These are phyloP conservation scores for Marchantia paleacea DNA, from an alignment of 225 moss, liverwort and hornwort genomes.

Conservation along the genomic window DNA sequence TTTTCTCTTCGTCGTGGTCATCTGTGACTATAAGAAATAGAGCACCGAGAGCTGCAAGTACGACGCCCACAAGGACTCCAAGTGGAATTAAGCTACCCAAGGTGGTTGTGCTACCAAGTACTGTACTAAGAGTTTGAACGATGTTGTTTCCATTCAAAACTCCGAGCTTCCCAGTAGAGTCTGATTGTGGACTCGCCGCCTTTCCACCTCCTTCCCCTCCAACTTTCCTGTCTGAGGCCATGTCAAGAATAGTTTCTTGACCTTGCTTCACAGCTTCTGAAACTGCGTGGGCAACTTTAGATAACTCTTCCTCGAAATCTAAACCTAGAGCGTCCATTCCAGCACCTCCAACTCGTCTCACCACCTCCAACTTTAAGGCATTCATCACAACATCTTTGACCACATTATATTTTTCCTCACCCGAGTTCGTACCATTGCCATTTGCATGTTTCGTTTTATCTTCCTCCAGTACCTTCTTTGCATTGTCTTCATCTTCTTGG, in stretches of 20 bases:
- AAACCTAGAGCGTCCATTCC: constrained; percentile 76
- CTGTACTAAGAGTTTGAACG: constrained; percentile 47
- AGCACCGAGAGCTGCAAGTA: constrained; percentile 82
- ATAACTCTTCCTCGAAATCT: constrained; percentile 67
- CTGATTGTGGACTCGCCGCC: background rate
- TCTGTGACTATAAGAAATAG: constrained; percentile 67
- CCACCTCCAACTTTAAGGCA: constrained; percentile 76
- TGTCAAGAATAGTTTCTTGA: constrained; percentile 30
- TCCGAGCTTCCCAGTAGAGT: constrained; percentile 49
- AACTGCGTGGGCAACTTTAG: constrained; percentile 63
- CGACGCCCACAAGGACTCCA: constrained; percentile 82
- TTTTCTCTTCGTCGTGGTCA: constrained; percentile 38
- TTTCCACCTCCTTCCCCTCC: constrained; percentile 14
- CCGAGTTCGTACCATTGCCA: constrained; percentile 28
- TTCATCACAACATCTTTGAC: constrained; percentile 45
- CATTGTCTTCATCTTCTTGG: constrained; percentile 18
- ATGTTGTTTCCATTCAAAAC: constrained; percentile 53
- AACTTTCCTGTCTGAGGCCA: background rate
- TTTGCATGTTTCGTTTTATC: constrained; percentile 32
- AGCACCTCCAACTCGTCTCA: constrained; percentile 74
- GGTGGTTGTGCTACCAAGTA: constrained; percentile 51
- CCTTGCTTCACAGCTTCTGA: constrained; percentile 53
- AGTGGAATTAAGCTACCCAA: constrained; percentile 65
- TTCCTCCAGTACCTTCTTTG: background rate
- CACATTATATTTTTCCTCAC: constrained; percentile 35